Percentiles rank a stretch among this genome's conserved stretches.
phyloP scores from a whole-genome alignment of 768 basidiomycete species.

The Tylopilus intermedius region DNA sequence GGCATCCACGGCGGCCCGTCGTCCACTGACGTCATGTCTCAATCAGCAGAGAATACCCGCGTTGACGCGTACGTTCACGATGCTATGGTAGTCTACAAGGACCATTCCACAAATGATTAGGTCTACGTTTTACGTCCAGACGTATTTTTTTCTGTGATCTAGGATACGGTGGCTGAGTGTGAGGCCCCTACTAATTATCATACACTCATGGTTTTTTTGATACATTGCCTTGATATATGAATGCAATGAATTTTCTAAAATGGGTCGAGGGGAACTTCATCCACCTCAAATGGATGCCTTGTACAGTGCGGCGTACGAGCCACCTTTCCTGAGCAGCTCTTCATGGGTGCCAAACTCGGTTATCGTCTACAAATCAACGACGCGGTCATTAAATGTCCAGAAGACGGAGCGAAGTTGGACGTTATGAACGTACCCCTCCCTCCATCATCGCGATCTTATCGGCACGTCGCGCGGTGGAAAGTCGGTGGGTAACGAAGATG shows the following conservation, averaged over 20 bases:
- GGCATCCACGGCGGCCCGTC: constrained; percentile 71
- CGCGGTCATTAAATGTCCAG: constrained; percentile 20
- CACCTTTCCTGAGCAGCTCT: constrained; percentile 54
- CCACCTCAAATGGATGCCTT: constrained; percentile 54
- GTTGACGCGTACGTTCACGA: constrained; percentile 68
- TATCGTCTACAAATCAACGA: constrained; percentile 46
- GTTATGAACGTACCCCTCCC: constrained; percentile 46
- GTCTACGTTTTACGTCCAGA: constrained; percentile 22
- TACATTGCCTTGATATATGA: constrained; percentile 21
- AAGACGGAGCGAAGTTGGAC: constrained; percentile 5
- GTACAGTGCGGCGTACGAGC: constrained; percentile 67
- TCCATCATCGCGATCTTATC: constrained; percentile 89
- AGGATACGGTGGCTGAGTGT: constrained; percentile 20
- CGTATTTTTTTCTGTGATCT: constrained; percentile 21
- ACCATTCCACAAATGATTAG: constrained; percentile 51
- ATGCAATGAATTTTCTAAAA: constrained; percentile 8
- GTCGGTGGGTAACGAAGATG: constrained; percentile 79
- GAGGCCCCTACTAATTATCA: constrained; percentile 14
- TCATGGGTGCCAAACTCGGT: constrained; percentile 74
- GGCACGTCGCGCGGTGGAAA: constrained; percentile 75
- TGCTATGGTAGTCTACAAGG: constrained; percentile 63
- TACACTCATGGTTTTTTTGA: constrained; percentile 21
- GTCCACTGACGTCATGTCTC: constrained; percentile 33
- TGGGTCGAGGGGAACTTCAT: not conserved
- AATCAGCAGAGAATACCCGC: constrained; percentile 40